A percentile compares a stretch with the other conserved stretches of the same genome.
phyloP scores from a whole-genome alignment of 73 alveolate species.

The Paramecium primaurelia region DNA sequence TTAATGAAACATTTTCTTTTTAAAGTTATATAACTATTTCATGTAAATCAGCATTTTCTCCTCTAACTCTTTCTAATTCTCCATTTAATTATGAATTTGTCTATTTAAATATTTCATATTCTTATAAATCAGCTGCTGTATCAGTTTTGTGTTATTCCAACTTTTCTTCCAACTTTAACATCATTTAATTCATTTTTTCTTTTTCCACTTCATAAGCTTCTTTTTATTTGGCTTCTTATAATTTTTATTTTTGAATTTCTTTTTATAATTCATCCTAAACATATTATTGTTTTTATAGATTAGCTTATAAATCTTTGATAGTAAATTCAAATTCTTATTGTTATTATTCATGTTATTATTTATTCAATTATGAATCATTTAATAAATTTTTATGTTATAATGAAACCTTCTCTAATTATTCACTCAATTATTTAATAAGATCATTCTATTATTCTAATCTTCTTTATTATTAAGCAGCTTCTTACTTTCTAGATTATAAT shows the following conservation, averaged over 20 bases:
- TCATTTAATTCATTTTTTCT: background rate
- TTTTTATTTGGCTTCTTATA: background rate
- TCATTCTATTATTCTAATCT: background rate
- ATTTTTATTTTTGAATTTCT: background rate
- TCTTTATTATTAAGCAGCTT: background rate
- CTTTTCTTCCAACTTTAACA: background rate
- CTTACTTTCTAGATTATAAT: background rate
- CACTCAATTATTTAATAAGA: background rate
- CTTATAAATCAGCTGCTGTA: background rate
- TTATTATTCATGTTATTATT: background rate
- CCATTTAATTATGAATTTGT: background rate
- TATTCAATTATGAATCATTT: background rate
- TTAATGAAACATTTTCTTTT: slow-evolving; percentile 4
- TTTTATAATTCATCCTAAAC: background rate
- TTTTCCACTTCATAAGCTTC: background rate
- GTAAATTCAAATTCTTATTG: slow-evolving; percentile 38
- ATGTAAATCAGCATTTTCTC: slow-evolving; percentile 50
- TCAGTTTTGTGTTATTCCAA: background rate
- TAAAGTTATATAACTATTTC: slow-evolving; percentile 7
- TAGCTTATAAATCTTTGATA: slow-evolving; percentile 26
- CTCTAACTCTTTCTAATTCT: slow-evolving; percentile 25
- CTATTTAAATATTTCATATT: background rate
- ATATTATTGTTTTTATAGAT: background rate
- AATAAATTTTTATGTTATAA: background rate
- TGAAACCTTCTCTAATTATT: background rate